Evolutionary conservation across 2,329 filamentous ascomycete species (phyloP).

Genomic region (Lasiodiplodia citricola): DNA sequence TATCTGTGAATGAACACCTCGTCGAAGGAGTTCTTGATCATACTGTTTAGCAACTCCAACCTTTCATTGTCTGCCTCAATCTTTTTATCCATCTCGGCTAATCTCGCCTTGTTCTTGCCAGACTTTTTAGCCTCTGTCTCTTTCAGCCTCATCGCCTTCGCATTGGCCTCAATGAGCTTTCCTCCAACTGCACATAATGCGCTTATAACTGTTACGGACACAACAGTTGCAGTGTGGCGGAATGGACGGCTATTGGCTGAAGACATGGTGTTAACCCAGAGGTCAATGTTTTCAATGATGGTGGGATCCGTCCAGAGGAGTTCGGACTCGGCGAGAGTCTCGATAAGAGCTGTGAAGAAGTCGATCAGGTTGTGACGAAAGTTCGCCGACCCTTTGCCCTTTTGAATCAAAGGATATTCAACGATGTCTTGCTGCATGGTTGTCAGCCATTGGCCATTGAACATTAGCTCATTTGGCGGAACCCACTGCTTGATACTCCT

Average conservation of each 20-base stretch:
- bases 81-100: constrained; percentile 73
- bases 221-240: constrained; percentile 88
- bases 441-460: constrained; percentile 27
- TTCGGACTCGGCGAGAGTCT: constrained; percentile 80
- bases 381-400: constrained; percentile 73
- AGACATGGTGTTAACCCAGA: constrained; percentile 91
- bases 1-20: constrained; percentile 95
- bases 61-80: constrained; percentile 73
- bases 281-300: constrained; percentile 84
- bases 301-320: constrained; percentile 76
- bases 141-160: constrained; percentile 77
- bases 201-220: constrained; percentile 78
- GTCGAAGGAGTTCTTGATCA: constrained; percentile 86
- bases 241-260: constrained; percentile 87
- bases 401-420: constrained; percentile 91
- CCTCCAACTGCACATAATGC: constrained; percentile 76
- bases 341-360: constrained; percentile 80
- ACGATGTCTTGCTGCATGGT: constrained; percentile 69
- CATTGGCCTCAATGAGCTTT: constrained; percentile 72
- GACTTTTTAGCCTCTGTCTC: constrained; percentile 77
- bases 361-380: constrained; percentile 79
- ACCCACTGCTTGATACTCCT: constrained; percentile 79
- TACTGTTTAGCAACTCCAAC: constrained; percentile 70
- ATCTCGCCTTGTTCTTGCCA: constrained; percentile 77
- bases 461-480: background rate